Percentiles rank a stretch among this genome's conserved stretches.
These are phyloP conservation scores for Malbranchea zuffiana DNA, from an alignment of 2,329 filamentous ascomycete species.

Conservation along the genomic window DNA sequence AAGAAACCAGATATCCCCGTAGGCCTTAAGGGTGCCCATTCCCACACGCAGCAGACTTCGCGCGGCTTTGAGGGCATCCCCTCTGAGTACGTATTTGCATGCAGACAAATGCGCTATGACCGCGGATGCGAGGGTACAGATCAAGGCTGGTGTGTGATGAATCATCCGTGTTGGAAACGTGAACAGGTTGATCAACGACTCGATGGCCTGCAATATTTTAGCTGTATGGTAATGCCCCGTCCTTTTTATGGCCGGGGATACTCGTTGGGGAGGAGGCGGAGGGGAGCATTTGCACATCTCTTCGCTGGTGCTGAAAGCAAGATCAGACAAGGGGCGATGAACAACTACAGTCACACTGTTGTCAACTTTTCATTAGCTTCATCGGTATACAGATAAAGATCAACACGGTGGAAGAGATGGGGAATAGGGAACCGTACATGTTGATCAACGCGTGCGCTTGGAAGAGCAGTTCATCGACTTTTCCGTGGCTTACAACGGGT, in stretches of 20 bases:
- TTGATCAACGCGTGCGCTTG: constrained; percentile 66
- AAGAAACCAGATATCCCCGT: constrained; percentile 28
- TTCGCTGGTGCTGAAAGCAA: constrained; percentile 30
- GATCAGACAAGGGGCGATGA: constrained; percentile 30
- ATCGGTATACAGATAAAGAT: constrained; percentile 31
- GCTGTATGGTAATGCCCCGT: constrained; percentile 29
- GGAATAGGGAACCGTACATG: constrained; percentile 19
- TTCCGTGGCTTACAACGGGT: constrained; percentile 45
- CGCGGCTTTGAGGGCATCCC: constrained; percentile 22
- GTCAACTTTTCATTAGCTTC: constrained; percentile 1
- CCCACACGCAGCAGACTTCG: constrained; percentile 31
- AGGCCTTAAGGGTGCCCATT: constrained; percentile 28
- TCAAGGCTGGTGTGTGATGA: constrained; percentile 30
- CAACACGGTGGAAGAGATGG: too few species aligned
- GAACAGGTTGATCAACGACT: constrained; percentile 29
- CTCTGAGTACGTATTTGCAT: constrained; percentile 27
- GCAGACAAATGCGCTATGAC: constrained; percentile 50
- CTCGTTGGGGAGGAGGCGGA: constrained; percentile 13
- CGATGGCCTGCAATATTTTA: constrained; percentile 27
- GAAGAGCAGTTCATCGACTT: constrained; percentile 55
- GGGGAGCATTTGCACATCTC: constrained; percentile 27
- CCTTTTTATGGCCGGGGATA: too few species aligned
- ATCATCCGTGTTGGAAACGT: constrained; percentile 27
- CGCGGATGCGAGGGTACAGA: constrained; percentile 32
- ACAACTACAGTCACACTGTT: constrained; percentile 26